Percentiles rank a stretch among this genome's conserved stretches.
These are phyloP conservation scores for Cercis canadensis DNA, from an alignment of 306 rosid genomes.

Conservation along the genomic window DNA sequence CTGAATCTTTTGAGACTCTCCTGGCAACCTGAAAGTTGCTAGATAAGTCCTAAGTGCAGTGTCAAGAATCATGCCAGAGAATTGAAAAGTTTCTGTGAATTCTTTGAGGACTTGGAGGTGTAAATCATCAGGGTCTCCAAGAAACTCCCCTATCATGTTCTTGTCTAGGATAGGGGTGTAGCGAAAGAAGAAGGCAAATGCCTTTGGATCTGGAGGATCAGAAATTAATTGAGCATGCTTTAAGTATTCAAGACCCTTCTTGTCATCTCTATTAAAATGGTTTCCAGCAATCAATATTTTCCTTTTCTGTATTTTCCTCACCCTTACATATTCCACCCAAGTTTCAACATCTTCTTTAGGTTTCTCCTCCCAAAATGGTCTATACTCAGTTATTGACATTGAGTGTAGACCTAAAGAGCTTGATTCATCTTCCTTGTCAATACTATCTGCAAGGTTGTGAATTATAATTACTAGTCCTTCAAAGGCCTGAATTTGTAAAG, in stretches of 20 bases:
- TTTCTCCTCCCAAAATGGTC: slow-evolving; percentile 79
- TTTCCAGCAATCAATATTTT: slow-evolving; percentile 73
- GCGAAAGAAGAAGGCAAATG: slow-evolving; percentile 72
- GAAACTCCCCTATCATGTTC: slow-evolving; percentile 77
- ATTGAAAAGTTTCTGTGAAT: slow-evolving; percentile 69
- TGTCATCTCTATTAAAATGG: slow-evolving; percentile 84
- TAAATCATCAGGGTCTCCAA: slow-evolving; percentile 88
- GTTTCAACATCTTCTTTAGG: slow-evolving; percentile 49
- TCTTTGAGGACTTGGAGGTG: slow-evolving; percentile 74
- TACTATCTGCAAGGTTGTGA: slow-evolving; percentile 84
- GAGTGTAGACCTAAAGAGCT: slow-evolving; percentile 47
- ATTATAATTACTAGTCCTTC: slow-evolving; percentile 75
- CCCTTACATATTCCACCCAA: slow-evolving; percentile 67
- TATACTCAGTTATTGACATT: slow-evolving; percentile 55
- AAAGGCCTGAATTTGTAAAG: slow-evolving; percentile 77
- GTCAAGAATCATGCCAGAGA: slow-evolving; percentile 84
- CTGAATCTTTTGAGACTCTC: slow-evolving; percentile 94
- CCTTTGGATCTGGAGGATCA: slow-evolving; percentile 80
- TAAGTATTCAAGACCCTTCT: slow-evolving; percentile 84
- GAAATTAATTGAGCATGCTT: slow-evolving; percentile 65
- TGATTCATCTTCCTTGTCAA: slow-evolving; percentile 61
- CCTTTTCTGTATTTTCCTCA: slow-evolving; percentile 73
- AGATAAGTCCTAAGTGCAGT: slow-evolving; percentile 76
- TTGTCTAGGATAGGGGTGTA: slow-evolving; percentile 81
- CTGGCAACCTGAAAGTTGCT: slow-evolving; percentile 81